phyloP scores from a whole-genome alignment of 768 basidiomycete genomes.

The Kwoniella mangroviensis region DNA sequence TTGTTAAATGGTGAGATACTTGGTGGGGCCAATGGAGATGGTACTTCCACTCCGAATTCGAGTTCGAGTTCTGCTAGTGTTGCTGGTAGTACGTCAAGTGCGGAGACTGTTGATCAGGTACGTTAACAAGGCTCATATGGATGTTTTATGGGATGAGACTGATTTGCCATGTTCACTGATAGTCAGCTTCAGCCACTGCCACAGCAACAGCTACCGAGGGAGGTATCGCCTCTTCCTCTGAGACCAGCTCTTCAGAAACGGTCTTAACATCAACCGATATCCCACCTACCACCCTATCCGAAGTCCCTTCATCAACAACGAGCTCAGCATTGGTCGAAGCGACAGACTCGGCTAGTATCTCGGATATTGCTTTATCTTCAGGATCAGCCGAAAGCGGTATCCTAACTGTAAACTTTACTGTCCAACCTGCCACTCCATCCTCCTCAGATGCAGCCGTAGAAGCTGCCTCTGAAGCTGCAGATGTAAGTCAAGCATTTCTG shows the following conservation, averaged over 20 bases:
- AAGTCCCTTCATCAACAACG: neutral
- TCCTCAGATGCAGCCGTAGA: neutral
- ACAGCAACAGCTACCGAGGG: neutral
- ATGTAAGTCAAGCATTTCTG: neutral
- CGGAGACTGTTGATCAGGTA: neutral
- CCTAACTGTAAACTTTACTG: neutral
- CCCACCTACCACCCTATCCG: neutral
- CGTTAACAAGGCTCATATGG: neutral
- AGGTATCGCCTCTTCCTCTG: neutral
- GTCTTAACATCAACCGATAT: neutral
- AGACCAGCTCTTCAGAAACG: neutral
- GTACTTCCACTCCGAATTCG: neutral
- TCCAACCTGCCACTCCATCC: neutral
- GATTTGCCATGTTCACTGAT: neutral
- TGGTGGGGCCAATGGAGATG: neutral
- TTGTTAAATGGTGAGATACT: slow-evolving; percentile 21
- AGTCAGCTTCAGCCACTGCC: neutral
- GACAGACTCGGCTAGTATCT: no score
- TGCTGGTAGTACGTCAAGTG: neutral
- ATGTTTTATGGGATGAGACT: neutral
- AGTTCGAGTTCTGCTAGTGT: neutral
- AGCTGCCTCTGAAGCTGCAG: slow-evolving; percentile 10
- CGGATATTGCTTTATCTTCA: neutral
- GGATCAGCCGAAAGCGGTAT: neutral
- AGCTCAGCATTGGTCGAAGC: neutral